Conservation (phyloP, 257 asterid species). For the Solanum pinnatisectum region DNA sequence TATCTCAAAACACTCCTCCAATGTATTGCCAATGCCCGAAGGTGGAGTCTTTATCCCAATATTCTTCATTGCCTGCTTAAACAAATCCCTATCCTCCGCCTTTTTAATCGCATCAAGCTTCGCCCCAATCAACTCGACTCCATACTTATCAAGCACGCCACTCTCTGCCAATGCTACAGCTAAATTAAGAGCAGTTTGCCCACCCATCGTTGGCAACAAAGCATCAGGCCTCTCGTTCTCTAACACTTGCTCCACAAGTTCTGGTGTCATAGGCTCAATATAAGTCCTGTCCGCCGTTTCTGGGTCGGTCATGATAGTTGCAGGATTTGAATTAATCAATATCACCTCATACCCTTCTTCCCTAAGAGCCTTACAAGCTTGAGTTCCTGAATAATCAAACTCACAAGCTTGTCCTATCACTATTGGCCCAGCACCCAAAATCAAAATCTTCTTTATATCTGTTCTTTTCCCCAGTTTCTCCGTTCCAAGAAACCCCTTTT, state of each 20-base stretch:
- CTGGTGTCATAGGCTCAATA: conserved; percentile 97
- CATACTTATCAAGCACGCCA: conserved; percentile 90
- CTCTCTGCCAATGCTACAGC: conserved; percentile 92
- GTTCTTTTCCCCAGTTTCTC: conserved; percentile 53
- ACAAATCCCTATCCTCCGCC: conserved; percentile 95
- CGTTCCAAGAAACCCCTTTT: conserved; percentile 14
- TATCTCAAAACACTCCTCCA: conserved; percentile 78
- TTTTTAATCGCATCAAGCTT: conserved; percentile 91
- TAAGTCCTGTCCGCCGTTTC: conserved; percentile 87
- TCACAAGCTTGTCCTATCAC: conserved; percentile 98
- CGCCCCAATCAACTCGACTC: conserved; percentile 94
- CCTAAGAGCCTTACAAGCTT: conserved; percentile 94
- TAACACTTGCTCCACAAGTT: conserved; percentile 87
- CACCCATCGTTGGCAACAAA: conserved; percentile 94
- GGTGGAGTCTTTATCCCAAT: conserved; percentile 95
- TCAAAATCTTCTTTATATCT: conserved; percentile 82
- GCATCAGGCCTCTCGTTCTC: conserved; percentile 97
- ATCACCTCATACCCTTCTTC: conserved; percentile 97
- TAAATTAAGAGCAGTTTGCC: conserved; percentile 94
- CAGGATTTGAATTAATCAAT: conserved; percentile 88
- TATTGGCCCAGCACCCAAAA: conserved; percentile 96
- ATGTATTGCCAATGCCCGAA: conserved; percentile 85
- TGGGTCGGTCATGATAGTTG: conserved; percentile 97
- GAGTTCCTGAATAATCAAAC: conserved; percentile 97
- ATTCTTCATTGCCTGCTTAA: conserved; percentile 86